A percentile compares a stretch with the other conserved stretches of the same genome.
Evolutionary conservation across 208 protist species (phyloP).

Genomic region (Trypanosoma congolense): DNA sequence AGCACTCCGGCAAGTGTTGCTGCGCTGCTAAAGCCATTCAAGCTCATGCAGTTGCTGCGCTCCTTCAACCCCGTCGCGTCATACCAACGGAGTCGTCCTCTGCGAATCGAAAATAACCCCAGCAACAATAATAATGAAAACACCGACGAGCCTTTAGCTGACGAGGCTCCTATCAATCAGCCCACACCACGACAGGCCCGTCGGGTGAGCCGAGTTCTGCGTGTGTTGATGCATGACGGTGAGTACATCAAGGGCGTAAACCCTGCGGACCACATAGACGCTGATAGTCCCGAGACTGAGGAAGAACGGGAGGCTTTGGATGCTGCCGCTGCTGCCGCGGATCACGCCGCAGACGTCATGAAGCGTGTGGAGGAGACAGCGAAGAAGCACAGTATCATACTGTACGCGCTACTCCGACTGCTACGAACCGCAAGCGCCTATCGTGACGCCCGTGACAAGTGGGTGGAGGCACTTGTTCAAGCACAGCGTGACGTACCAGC

Average conservation of each 20-base stretch:
- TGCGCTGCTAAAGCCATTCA: constrained; percentile 75
- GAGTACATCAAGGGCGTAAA: constrained; percentile 60
- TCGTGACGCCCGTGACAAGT: constrained; percentile 61
- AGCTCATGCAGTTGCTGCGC: constrained; percentile 59
- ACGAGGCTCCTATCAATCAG: constrained; percentile 42
- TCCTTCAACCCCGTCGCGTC: constrained; percentile 74
- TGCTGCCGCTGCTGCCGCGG: constrained; percentile 18
- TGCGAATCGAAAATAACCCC: constrained; percentile 34
- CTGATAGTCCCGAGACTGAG: constrained; percentile 33
- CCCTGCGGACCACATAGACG: constrained; percentile 45
- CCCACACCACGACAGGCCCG: constrained; percentile 64
- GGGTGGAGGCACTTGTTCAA: constrained; percentile 36
- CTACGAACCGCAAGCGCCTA: constrained; percentile 53
- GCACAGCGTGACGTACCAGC: constrained; percentile 36
- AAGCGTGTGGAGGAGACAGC: constrained; percentile 37
- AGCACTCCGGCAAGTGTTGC: constrained; percentile 68
- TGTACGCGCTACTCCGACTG: constrained; percentile 62
- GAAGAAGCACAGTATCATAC: constrained; percentile 51
- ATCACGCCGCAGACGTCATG: constrained; percentile 29
- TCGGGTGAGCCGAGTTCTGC: constrained; percentile 62
- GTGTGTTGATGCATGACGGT: constrained; percentile 50
- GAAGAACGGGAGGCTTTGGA: constrained; percentile 21
- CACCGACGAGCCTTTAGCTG: constrained; percentile 1
- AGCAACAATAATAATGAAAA: constrained; percentile 19
- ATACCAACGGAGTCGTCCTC: constrained; percentile 44